These are phyloP conservation scores for Monilinia laxa DNA, from an alignment of 2,329 filamentous ascomycete genomes.

Conservation along the genomic window DNA sequence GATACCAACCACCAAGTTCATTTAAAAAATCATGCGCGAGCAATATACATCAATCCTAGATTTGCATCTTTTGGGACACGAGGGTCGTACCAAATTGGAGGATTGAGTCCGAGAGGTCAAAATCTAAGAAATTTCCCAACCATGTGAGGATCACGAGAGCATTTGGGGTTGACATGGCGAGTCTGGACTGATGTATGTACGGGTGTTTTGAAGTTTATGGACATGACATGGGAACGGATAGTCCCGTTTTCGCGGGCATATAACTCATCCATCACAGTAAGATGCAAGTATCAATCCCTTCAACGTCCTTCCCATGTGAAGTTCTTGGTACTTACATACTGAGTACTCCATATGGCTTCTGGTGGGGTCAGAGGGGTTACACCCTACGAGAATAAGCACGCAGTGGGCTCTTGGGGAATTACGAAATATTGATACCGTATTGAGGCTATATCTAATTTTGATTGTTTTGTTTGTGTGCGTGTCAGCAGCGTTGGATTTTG, in stretches of 20 bases:
- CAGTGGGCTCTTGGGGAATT: constrained; percentile 1
- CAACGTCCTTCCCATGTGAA: constrained; percentile 20
- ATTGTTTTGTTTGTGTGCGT: constrained; percentile 13
- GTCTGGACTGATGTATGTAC: constrained; percentile 22
- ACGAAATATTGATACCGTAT: constrained; percentile 23
- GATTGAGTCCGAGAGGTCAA: constrained; percentile 23
- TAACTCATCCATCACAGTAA: constrained; percentile 4
- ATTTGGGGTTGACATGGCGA: constrained; percentile 22
- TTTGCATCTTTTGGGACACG: constrained; percentile 36
- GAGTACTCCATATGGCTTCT: not conserved
- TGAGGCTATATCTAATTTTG: constrained; percentile 16
- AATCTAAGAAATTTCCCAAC: constrained; percentile 18
- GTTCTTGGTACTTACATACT: constrained; percentile 9
- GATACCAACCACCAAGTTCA: constrained; percentile 27
- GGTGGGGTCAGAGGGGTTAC: constrained; percentile 13
- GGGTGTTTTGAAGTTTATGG: constrained; percentile 16
- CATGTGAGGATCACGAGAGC: constrained; percentile 39
- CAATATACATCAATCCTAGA: constrained; percentile 29
- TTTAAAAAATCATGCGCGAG: constrained; percentile 26
- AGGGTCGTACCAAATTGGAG: constrained; percentile 33
- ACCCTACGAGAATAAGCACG: constrained; percentile 12
- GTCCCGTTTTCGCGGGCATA: constrained; percentile 33
- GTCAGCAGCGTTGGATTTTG: constrained; percentile 11
- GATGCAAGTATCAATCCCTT: constrained; percentile 22
- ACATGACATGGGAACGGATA: constrained; percentile 28